Percentiles rank a stretch among this genome's conserved stretches.
Conservation (phyloP, 2,329 filamentous ascomycete genomes). For the Didymella keratinophila region DNA sequence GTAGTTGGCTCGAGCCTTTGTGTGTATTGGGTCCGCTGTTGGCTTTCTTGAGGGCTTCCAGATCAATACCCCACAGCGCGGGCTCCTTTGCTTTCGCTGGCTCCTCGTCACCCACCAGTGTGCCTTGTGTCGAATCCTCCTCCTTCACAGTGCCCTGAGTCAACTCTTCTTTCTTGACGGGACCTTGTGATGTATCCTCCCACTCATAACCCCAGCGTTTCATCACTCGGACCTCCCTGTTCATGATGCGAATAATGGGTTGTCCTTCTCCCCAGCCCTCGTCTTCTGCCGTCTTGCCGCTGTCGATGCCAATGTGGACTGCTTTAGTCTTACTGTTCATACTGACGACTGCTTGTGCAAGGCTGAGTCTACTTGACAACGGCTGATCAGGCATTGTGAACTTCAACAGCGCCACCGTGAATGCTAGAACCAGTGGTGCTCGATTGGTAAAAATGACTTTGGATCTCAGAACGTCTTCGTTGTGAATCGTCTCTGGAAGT, state of each 20-base stretch:
- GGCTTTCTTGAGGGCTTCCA: slow-evolving; percentile 62
- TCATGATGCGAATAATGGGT: slow-evolving; percentile 75
- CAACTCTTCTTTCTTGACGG: slow-evolving; percentile 2
- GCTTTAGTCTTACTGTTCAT: slow-evolving; percentile 82
- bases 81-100: slow-evolving; percentile 48
- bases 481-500: slow-evolving; percentile 62
- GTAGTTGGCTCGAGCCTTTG: slow-evolving; percentile 60
- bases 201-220: slow-evolving; percentile 75
- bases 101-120: slow-evolving; percentile 4
- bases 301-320: slow-evolving; percentile 74
- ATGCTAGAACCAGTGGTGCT: slow-evolving; percentile 82
- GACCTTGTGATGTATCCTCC: slow-evolving; percentile 17
- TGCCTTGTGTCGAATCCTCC: slow-evolving; percentile 21
- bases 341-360: slow-evolving; percentile 85
- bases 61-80: slow-evolving; percentile 66
- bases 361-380: slow-evolving; percentile 79
- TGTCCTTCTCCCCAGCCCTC: slow-evolving; percentile 79
- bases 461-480: slow-evolving; percentile 67
- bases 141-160: slow-evolving; percentile 9
- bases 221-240: slow-evolving; percentile 75
- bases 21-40: slow-evolving; percentile 40
- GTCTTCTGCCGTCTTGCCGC: slow-evolving; percentile 69
- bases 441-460: slow-evolving; percentile 76
- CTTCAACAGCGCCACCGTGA: slow-evolving; percentile 75
- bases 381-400: slow-evolving; percentile 88